Percentiles rank a stretch among this genome's conserved stretches.
Evolutionary conservation across 2,329 filamentous ascomycete genomes (phyloP).

Genomic region (Leptographium wingfieldii): DNA sequence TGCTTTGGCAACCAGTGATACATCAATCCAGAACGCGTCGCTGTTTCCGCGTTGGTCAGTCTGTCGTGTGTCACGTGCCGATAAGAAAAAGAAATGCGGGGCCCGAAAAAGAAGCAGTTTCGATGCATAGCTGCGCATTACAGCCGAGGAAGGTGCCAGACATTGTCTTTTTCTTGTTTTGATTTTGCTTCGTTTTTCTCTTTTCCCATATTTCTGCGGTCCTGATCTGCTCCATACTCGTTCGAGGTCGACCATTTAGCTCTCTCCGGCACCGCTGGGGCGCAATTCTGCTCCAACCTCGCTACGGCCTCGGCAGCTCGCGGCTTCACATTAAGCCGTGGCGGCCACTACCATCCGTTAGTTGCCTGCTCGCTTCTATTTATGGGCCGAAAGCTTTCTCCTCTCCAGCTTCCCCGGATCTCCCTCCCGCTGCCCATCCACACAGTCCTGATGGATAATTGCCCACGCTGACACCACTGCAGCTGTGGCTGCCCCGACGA

Average conservation of each 20-base stretch:
- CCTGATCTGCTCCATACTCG: too few relatives aligned
- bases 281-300: not conserved
- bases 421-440: not conserved
- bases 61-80: not conserved
- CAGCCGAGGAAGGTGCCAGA: too few relatives aligned
- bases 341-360: not conserved
- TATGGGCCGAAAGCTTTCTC: not conserved
- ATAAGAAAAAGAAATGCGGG: not conserved
- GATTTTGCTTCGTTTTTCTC: too few relatives aligned
- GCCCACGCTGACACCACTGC: constrained; percentile 4
- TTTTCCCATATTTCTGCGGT: too few relatives aligned
- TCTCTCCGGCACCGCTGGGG: not conserved
- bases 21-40: not conserved
- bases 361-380: not conserved
- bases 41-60: not conserved
- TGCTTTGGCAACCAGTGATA: not conserved
- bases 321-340: not conserved
- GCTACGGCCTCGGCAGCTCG: not conserved
- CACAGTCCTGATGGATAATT: constrained; percentile 9
- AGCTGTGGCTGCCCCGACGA: constrained; percentile 7
- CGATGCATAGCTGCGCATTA: too few relatives aligned
- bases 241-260: too few relatives aligned
- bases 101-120: not conserved
- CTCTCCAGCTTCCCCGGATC: constrained; percentile 3
- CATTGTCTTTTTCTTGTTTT: too few relatives aligned